A percentile compares a stretch with the other conserved stretches of the same genome.
Evolutionary conservation across 805 yeast genomes (phyloP).

Genomic region (Candida easanensis): DNA sequence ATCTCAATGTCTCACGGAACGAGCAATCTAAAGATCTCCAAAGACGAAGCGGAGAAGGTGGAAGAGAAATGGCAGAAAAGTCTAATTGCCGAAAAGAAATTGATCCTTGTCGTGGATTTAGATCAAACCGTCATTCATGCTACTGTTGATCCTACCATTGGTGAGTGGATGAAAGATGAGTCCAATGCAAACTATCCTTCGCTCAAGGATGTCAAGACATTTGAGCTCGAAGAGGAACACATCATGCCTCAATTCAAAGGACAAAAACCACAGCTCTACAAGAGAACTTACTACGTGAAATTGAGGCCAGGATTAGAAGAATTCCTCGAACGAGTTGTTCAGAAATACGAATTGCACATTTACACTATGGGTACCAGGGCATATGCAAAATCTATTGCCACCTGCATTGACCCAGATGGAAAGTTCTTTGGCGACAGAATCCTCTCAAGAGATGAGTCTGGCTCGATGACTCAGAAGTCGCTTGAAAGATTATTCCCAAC

Average conservation of each 20-base stretch:
- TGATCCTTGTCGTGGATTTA: slow-evolving; percentile 90
- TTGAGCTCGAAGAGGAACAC: slow-evolving; percentile 74
- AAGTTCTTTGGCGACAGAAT: slow-evolving; percentile 87
- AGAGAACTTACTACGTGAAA: slow-evolving; percentile 89
- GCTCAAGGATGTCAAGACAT: slow-evolving; percentile 75
- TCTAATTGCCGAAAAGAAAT: slow-evolving; percentile 58
- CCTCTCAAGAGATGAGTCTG: slow-evolving; percentile 91
- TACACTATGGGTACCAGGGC: slow-evolving; percentile 98
- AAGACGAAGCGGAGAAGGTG: slow-evolving; percentile 81
- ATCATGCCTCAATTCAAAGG: slow-evolving; percentile 60
- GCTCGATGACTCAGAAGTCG: slow-evolving; percentile 85
- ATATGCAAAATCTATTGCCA: slow-evolving; percentile 86
- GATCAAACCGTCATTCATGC: slow-evolving; percentile 98
- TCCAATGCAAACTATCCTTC: slow-evolving; percentile 81
- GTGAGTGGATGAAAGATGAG: slow-evolving; percentile 91
- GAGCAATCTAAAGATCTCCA: slow-evolving; percentile 76
- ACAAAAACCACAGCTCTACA: slow-evolving; percentile 48
- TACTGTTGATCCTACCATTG: slow-evolving; percentile 95
- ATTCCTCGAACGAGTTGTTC: slow-evolving; percentile 62
- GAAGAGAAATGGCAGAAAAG: slow-evolving; percentile 65
- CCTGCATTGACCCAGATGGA: slow-evolving; percentile 88
- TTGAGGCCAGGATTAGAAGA: slow-evolving; percentile 81
- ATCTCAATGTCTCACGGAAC: slow-evolving; percentile 89
- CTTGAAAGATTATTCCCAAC: slow-evolving; percentile 88
- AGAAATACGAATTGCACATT: slow-evolving; percentile 83